Conservation (phyloP, 495 filamentous ascomycete genomes). For the Talaromyces liani region DNA sequence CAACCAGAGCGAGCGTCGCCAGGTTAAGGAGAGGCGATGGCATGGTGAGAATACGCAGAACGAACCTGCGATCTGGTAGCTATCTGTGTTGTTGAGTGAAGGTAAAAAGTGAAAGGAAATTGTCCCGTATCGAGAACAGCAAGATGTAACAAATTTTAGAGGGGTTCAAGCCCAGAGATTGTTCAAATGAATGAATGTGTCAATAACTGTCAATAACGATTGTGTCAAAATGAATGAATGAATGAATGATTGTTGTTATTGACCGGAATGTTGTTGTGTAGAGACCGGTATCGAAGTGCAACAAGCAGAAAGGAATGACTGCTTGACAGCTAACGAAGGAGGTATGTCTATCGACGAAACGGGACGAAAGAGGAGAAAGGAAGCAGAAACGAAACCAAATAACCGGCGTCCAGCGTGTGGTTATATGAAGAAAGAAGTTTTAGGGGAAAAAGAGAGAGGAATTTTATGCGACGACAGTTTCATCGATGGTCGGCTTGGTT, state of each 20-base stretch:
- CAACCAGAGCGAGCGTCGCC: constrained; percentile 1
- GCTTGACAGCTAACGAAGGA: constrained; percentile 13
- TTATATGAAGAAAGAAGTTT: neutral
- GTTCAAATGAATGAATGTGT: constrained; percentile 8
- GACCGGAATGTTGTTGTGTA: constrained; percentile 9
- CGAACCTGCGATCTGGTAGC: neutral
- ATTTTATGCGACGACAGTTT: neutral
- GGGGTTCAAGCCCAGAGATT: neutral
- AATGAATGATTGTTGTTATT: constrained; percentile 6
- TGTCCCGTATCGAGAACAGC: neutral
- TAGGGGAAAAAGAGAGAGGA: neutral
- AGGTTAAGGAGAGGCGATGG: constrained; percentile 9
- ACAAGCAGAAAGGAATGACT: constrained; percentile 22
- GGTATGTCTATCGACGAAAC: neutral
- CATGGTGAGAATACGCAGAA: constrained; percentile 8
- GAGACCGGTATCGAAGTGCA: constrained; percentile 16
- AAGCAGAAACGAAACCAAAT: neutral
- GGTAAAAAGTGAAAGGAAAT: neutral
- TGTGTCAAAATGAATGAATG: constrained; percentile 5
- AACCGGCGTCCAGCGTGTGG: neutral
- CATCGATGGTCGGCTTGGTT: neutral
- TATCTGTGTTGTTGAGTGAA: neutral
- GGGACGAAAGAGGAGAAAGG: neutral
- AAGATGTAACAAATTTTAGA: neutral
- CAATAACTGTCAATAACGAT: constrained; percentile 1